phyloP scores from a whole-genome alignment of 2,329 filamentous ascomycete species.

The Orbilia javanica region DNA sequence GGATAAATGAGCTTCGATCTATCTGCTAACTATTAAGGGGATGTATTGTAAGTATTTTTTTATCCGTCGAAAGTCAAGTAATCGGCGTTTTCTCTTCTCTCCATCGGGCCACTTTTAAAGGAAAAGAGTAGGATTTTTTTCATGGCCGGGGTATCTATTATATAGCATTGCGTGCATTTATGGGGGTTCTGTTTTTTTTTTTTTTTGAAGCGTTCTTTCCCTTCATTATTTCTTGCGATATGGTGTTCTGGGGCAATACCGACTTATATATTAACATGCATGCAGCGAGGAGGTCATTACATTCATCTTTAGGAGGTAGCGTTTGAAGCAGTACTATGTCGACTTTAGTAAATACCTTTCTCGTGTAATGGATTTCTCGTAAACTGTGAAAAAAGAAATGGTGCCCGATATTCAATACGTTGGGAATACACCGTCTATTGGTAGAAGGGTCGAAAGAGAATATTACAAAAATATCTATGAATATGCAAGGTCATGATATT shows the following conservation, averaged over 20 bases:
- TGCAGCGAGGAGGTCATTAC: background rate
- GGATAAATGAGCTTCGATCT: background rate
- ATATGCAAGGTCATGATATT: background rate
- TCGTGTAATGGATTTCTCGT: background rate
- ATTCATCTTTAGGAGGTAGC: background rate
- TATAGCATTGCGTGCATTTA: constrained; percentile 1
- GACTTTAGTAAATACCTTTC: background rate
- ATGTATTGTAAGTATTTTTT: background rate
- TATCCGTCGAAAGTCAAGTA: background rate
- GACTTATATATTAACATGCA: too few species aligned
- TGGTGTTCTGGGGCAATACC: constrained; percentile 12
- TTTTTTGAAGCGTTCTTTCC: too few species aligned
- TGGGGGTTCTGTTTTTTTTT: background rate
- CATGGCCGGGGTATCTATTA: background rate
- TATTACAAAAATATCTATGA: background rate
- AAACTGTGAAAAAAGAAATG: background rate
- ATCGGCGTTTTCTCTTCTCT: background rate
- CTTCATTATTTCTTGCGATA: too few species aligned
- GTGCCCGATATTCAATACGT: background rate
- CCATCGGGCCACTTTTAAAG: background rate
- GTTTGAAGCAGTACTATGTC: background rate
- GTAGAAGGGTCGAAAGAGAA: background rate
- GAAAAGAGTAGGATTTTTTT: background rate
- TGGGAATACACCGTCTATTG: too few species aligned
- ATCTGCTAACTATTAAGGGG: background rate